These are phyloP conservation scores for Pisolithus microcarpus DNA, from an alignment of 768 basidiomycete species.

Conservation along the genomic window DNA sequence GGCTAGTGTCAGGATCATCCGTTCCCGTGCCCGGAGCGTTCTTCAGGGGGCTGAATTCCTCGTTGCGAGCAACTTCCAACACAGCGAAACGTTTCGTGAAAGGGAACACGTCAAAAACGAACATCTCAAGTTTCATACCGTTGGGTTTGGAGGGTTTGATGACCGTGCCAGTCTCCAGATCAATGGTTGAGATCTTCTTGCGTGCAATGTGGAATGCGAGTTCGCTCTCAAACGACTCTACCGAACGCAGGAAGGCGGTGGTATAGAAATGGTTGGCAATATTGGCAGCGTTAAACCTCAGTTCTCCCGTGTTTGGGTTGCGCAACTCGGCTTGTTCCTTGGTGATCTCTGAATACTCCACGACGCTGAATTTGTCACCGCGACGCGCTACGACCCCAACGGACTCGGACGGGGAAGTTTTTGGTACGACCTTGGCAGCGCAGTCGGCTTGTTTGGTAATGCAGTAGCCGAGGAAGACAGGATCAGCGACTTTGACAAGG, in stretches of 20 bases:
- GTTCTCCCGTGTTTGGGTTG: conserved; percentile 60
- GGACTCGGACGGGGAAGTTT: conserved; percentile 76
- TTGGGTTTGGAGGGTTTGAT: conserved; percentile 88
- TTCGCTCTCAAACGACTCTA: conserved; percentile 75
- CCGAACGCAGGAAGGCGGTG: conserved; percentile 67
- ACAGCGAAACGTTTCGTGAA: conserved; percentile 78
- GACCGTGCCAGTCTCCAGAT: conserved; percentile 55
- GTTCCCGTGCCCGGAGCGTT: conserved; percentile 90
- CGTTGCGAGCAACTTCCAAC: conserved; percentile 77
- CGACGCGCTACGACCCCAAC: conserved; percentile 91
- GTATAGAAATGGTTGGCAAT: conserved; percentile 99
- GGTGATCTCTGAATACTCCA: conserved; percentile 96
- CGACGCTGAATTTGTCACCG: conserved; percentile 81
- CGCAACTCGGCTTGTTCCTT: conserved; percentile 78
- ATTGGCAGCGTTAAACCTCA: conserved; percentile 90
- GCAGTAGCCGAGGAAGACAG: conserved; percentile 93
- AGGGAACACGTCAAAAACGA: conserved; percentile 98
- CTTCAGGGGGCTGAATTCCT: conserved; percentile 96
- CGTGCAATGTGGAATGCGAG: conserved; percentile 97
- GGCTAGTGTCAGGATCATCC: conserved; percentile 87
- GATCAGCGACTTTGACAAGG: conserved; percentile 94
- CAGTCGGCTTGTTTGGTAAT: conserved; percentile 84
- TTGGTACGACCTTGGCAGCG: conserved; percentile 95
- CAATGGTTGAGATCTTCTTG: conserved; percentile 90
- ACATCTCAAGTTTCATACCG: conserved; percentile 98